Percentiles rank a stretch among this genome's conserved stretches.
Evolutionary conservation across 805 yeast genomes (phyloP).

Genomic region (Metschnikowia baotianmanensis): DNA sequence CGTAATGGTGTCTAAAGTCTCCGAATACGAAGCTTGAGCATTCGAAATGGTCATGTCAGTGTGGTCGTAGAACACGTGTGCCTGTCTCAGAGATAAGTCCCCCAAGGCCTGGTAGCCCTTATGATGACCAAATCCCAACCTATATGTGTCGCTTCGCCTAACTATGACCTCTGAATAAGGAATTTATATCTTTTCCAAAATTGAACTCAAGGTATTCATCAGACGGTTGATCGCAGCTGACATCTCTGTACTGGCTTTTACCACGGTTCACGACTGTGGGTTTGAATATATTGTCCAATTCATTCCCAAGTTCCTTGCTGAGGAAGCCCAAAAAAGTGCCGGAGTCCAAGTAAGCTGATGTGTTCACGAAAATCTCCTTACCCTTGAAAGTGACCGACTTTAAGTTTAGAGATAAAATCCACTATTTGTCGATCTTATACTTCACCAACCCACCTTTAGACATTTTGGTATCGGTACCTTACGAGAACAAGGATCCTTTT

Average conservation of each 20-base stretch:
- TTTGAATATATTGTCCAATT: slow-evolving; percentile 10
- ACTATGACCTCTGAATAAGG: slow-evolving; percentile 9
- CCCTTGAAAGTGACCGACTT: slow-evolving; percentile 12
- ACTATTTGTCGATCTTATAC: slow-evolving; percentile 7
- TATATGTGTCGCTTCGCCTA: slow-evolving; percentile 3
- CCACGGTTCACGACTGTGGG: slow-evolving; percentile 8
- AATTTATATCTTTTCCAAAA: slow-evolving; percentile 9
- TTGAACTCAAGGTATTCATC: slow-evolving; percentile 13
- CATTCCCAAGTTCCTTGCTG: slow-evolving; percentile 6
- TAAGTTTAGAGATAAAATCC: slow-evolving; percentile 9
- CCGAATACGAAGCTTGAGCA: slow-evolving; percentile 15
- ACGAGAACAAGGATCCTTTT: too few relatives aligned
- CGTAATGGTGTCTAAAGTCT: slow-evolving; percentile 10
- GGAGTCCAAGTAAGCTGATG: slow-evolving; percentile 13
- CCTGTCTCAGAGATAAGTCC: slow-evolving; percentile 18
- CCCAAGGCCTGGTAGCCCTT: slow-evolving; percentile 14
- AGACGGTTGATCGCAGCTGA: slow-evolving; percentile 15
- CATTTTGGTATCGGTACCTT: slow-evolving; percentile 43
- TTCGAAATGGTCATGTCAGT: not conserved
- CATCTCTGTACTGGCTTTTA: slow-evolving; percentile 8
- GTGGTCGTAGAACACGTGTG: slow-evolving; percentile 10
- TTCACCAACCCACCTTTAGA: slow-evolving; percentile 20
- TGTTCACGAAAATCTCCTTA: slow-evolving; percentile 1
- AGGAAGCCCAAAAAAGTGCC: slow-evolving; percentile 15
- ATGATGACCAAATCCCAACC: slow-evolving; percentile 13